Evolutionary conservation across 164 flowering plant species (phyloP), one percentile per base, ranked within the genome.

Genomic region (Nymphaea thermarum): DNA sequence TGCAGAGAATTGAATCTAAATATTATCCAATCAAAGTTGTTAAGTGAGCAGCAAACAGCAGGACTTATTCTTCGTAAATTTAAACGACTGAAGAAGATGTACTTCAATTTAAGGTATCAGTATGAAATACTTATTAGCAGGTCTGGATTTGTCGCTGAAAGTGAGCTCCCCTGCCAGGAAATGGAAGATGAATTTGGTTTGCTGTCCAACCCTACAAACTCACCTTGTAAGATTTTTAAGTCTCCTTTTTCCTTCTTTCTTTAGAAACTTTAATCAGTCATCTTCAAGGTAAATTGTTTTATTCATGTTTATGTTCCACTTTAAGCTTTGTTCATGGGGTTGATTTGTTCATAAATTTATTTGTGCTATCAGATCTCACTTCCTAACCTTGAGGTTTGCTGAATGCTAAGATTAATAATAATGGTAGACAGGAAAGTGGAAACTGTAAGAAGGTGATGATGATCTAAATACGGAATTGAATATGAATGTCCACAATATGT

Each of bases 61-160:
- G 55, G 3, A 47, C 55, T 7, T 47, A 5, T 12, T 6, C 11
- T 47, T 47, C 7, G 12, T 47, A 47, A 2, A 47, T 47, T 47
- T 47, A 47, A 47, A 47, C 11, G 12, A 47, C 3, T 47, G 55
- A 6, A 47, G 11, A 47, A 6, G 55, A 47, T 47, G 55, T 47
- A 47, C 66, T 89, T 85, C 72, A 83, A 67, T 62, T 80, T 88
- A 71, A 89, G 82, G 79, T 85, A 91, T 66, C 88, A 88, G 63
- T 75, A 86, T 78, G 80, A 75, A 47, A 87, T 65, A 67, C 83
- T 89, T 66, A 65, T 67, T 47, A 36, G 47, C 44, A 87, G 84
- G 81, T 43, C 7, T 68, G 85, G 86, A 66, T 83, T 77, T 72
- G 69, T 76, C 8, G 6, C 55, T 12, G 89, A 88, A 41, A 77